Conservation (phyloP, 2,329 filamentous ascomycete species). For the Lasiodiplodia citricola region DNA sequence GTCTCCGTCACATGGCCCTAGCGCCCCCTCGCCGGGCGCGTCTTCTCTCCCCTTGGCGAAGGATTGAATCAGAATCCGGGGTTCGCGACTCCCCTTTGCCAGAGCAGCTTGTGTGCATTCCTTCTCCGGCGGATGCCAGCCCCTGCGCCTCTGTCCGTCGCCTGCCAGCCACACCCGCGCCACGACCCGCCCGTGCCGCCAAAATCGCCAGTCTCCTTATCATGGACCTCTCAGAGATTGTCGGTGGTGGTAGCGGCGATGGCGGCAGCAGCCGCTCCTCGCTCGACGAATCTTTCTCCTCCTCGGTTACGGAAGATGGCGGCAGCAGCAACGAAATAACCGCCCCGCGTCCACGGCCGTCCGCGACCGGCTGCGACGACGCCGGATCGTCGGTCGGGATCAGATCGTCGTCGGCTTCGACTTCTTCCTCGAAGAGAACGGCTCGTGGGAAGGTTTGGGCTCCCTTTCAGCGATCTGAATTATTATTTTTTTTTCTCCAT, state of each 20-base stretch:
- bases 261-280: background rate
- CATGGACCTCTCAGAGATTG: background rate
- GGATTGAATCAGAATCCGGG: background rate
- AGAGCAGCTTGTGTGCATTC: background rate
- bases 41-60: background rate
- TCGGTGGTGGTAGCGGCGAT: background rate
- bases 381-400: background rate
- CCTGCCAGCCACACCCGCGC: too few relatives aligned
- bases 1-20: background rate
- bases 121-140: background rate
- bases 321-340: background rate
- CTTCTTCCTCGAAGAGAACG: background rate
- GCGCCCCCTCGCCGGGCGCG: background rate
- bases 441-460: constrained; percentile 9
- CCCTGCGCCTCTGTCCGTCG: background rate
- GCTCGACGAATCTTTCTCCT: background rate
- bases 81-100: constrained; percentile 3
- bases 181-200: too few relatives aligned
- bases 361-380: background rate
- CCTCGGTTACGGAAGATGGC: background rate
- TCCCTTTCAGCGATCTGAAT: background rate
- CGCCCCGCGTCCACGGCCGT: background rate
- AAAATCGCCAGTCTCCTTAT: background rate
- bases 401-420: background rate
- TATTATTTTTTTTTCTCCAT: background rate